Percentiles rank a stretch among this genome's conserved stretches.
These are phyloP conservation scores for Stemphylium lycopersici DNA, from an alignment of 2,329 filamentous ascomycete genomes.

Conservation along the genomic window DNA sequence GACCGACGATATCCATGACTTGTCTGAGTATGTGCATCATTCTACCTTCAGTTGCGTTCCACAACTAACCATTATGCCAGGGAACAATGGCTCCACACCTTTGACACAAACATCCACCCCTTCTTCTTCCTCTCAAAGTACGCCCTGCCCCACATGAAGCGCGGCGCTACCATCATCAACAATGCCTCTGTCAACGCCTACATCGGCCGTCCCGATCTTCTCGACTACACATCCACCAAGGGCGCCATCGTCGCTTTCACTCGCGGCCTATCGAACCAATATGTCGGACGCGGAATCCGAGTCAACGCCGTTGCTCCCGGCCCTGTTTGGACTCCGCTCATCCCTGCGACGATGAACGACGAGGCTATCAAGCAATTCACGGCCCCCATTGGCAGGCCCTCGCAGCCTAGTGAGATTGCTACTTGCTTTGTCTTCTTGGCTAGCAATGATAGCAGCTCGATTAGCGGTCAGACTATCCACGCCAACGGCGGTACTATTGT, in stretches of 20 bases:
- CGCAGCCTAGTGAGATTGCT: constrained; percentile 81
- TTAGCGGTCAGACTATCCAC: constrained; percentile 75
- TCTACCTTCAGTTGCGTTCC: too few species aligned
- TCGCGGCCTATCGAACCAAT: constrained; percentile 76
- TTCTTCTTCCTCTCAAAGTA: constrained; percentile 85
- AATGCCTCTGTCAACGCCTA: constrained; percentile 85
- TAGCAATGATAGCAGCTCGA: constrained; percentile 72
- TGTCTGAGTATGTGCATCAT: constrained; percentile 64
- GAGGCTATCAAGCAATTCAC: constrained; percentile 74
- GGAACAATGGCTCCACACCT: constrained; percentile 80
- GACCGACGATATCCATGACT: constrained; percentile 71
- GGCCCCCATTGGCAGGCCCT: constrained; percentile 76
- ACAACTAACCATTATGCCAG: constrained; percentile 45
- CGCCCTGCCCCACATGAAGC: constrained; percentile 73
- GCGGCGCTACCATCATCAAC: constrained; percentile 82
- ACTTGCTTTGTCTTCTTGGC: constrained; percentile 83
- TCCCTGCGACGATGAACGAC: constrained; percentile 51
- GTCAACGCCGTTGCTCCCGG: constrained; percentile 80
- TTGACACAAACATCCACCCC: constrained; percentile 82
- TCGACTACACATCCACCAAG: constrained; percentile 83
- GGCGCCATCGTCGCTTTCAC: constrained; percentile 82
- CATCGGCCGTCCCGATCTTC: constrained; percentile 76
- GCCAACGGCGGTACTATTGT: constrained; percentile 56
- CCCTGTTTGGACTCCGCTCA: constrained; percentile 56
- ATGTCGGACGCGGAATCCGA: constrained; percentile 72